Evolutionary conservation across 257 asterid genomes (phyloP), one percentile per base, ranked within the genome.

Genomic region (Verbena officinalis): DNA sequence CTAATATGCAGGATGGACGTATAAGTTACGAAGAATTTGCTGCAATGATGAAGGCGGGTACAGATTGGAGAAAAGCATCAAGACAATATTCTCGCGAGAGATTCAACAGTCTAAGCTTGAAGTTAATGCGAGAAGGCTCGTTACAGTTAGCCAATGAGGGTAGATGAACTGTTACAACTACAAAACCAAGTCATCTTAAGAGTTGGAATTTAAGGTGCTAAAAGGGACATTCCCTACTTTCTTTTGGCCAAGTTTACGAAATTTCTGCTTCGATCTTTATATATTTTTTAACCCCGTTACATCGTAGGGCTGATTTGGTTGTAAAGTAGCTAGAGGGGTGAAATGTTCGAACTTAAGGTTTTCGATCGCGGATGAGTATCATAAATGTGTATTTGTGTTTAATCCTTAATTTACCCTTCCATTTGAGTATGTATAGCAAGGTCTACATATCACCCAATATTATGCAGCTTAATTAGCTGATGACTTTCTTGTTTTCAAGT

Each of bases 41-140:
- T 14, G 65, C 86, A 2, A 86, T 89, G 96, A 86, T 89, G 96
- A 89, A 86, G 73, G 84, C 95, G 0, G 95, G 95, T 9, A 89
- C 95, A 3, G 95, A 89, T 72, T 89, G 96, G 96, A 78, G 95
- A 69, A 89, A 86, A 63, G 95, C 91, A 51, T 87, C 90, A 0
- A 77, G 92, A 71, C 95, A 87, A 34, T 87, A 84, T 77, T 84
- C 90, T 0, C 80, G 95, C 0, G 87, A 84, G 64, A 78, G 86
- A 62, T 84, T 86, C 78, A 84, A 83, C 77, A 84, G 79, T 69
- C 84, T 89, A 54, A 89, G 95, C 88, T 68, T 84, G 85, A 81
- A 86, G 72, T 58, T 89, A 65, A 80, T 73, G 79, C 81, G 62
- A 73, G 93, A 84, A 7, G 89, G 89, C 15, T 89, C 96, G 23